Conservation (phyloP, 495 filamentous ascomycete species). For the Penicillium subrubescens region DNA sequence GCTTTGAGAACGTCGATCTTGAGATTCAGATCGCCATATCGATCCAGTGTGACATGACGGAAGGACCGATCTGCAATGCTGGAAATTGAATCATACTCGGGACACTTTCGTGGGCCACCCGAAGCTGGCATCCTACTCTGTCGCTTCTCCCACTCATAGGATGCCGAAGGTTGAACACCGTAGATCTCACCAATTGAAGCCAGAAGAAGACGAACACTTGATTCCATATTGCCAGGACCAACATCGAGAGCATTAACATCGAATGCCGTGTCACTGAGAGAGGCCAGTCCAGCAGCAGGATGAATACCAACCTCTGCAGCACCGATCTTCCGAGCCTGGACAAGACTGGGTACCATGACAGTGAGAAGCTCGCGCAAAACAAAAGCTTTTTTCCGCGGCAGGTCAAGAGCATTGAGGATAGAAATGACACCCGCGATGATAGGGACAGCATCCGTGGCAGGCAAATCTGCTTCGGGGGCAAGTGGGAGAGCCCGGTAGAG, state of each 20-base stretch:
- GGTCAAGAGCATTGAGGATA: constrained; percentile 71
- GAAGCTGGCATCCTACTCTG: constrained; percentile 23
- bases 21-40: constrained; percentile 55
- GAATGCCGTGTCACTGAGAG: constrained; percentile 55
- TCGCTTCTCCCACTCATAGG: constrained; percentile 39
- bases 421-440: constrained; percentile 87
- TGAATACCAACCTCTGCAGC: constrained; percentile 95
- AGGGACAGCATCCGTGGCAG: constrained; percentile 69
- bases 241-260: constrained; percentile 70
- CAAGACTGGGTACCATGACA: constrained; percentile 78
- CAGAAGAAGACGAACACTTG: constrained; percentile 64
- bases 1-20: constrained; percentile 83
- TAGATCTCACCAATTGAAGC: constrained; percentile 54
- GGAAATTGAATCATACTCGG: constrained; percentile 47
- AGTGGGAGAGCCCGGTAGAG: constrained; percentile 74
- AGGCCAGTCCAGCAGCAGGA: constrained; percentile 80
- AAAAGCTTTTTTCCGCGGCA: constrained; percentile 84
- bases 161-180: constrained; percentile 48
- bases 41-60: constrained; percentile 41
- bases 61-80: constrained; percentile 47
- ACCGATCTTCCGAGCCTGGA: constrained; percentile 89
- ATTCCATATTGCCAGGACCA: constrained; percentile 73
- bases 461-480: constrained; percentile 57
- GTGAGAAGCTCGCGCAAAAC: constrained; percentile 80
- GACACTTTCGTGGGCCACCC: constrained; percentile 11